Evolutionary conservation across 495 filamentous ascomycete genomes (phyloP).

Genomic region (Penicillium lividum): DNA sequence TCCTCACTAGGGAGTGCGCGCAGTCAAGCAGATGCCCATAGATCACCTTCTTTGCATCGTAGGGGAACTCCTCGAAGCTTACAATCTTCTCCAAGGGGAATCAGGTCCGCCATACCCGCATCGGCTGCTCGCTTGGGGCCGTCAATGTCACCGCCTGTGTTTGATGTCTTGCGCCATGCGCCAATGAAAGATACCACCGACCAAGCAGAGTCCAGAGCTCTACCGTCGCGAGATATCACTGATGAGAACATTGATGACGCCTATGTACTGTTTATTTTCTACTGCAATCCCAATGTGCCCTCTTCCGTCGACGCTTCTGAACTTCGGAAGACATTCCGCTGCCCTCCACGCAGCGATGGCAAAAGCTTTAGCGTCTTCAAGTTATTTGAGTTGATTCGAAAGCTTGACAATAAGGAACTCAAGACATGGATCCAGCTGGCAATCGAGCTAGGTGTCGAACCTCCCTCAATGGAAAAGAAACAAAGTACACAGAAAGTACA

Average conservation of each 20-base stretch:
- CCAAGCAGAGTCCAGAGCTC: slow-evolving; percentile 37
- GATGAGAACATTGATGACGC: slow-evolving; percentile 80
- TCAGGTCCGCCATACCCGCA: slow-evolving; percentile 33
- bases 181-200: slow-evolving; percentile 37
- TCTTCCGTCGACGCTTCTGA: slow-evolving; percentile 69
- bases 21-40: slow-evolving; percentile 39
- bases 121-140: slow-evolving; percentile 35
- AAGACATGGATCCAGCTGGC: slow-evolving; percentile 96
- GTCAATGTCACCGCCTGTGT: slow-evolving; percentile 47
- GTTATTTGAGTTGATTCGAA: slow-evolving; percentile 81
- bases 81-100: slow-evolving; percentile 44
- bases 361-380: slow-evolving; percentile 85
- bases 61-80: slow-evolving; percentile 48
- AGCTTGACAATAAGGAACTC: slow-evolving; percentile 82
- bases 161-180: slow-evolving; percentile 36
- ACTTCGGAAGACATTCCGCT: slow-evolving; percentile 77
- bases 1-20: slow-evolving; percentile 47
- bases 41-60: slow-evolving; percentile 43
- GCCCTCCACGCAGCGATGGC: slow-evolving; percentile 86
- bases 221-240: slow-evolving; percentile 72
- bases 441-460: slow-evolving; percentile 85
- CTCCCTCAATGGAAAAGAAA: slow-evolving; percentile 78
- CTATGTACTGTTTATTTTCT: slow-evolving; percentile 85
- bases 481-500: slow-evolving; percentile 97
- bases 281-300: slow-evolving; percentile 82